Evolutionary conservation across 306 rosid genomes (phyloP), one percentile per base, ranked within the genome.

Genomic region (Aeschynomene evenia): DNA sequence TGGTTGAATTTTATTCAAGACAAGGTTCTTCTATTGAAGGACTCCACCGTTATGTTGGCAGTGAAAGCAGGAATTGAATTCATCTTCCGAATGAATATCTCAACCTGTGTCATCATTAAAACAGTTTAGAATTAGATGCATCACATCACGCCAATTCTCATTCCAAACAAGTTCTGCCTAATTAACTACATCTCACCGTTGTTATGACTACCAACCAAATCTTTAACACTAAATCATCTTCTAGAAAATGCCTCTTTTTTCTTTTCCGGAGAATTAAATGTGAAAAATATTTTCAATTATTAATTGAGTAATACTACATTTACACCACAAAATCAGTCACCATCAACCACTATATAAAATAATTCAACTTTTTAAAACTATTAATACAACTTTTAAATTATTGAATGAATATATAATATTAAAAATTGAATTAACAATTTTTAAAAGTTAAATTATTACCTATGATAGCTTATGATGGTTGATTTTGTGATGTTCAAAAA

Each of bases 41-140:
- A 90, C 79, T 93, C 98, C 86, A 93, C 96, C 4, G 98, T 93
- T 79, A 90, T 65, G 91, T 93, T 93, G 69, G 98, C 97, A 68
- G 98, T 85, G 88, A 86, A 90, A 70, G 98, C 98, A 68, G 98
- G 98, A 68, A 93, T 88, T 42, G 98, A 93, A 79, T 85, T 90
- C 89, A 93, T 65, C 87, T 88, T 93, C 82, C 89, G 77, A 51
- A 93, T 65, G 72, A 90, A 93, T 79, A 93, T 88, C 83, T 93
- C 96, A 68, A 86, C 93, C 98, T 93, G 93, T 68, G 75, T 42
- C 24, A 45, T 53, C 21, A 49, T 68, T 18, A 36, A 48, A 59
- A 46, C n/a, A n/a, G n/a, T n/a, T n/a, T n/a, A 28, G 37, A 42
- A 62, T 22, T n/a, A 71, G 59, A 40, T 45, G 59, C 60, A 68